Base-by-base conservation (phyloP, 306 rosid species). In the Rubus idaeus region DNA sequence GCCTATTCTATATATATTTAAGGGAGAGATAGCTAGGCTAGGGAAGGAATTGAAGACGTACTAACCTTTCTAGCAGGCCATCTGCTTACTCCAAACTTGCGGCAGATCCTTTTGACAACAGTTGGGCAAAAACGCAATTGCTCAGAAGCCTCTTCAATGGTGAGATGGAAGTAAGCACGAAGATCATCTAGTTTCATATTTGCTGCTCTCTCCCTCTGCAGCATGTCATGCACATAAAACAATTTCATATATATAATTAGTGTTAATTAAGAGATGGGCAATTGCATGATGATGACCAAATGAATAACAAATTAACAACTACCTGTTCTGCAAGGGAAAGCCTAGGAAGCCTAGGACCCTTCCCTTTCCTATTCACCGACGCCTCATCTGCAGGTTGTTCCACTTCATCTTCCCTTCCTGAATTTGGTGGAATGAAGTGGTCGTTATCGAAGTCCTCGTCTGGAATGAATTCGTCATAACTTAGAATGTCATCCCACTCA, bases 41-140 rank as follows among this genome's bases (percentile, higher is more conserved):
- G 35, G 35, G 2, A 30, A 30, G 35, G 26, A n/a, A 21, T 14
- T 0, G 9, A 65, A 11, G 46, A 78, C 49, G 20, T 30, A 30
- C 35, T 30, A 14, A 90, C 97, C 96, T 94, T 94, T 84, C 98
- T 86, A 42, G 81, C 46, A 47, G 97, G 98, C 97, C 98, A 94
- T 78, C 96, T 83, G 0, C 20, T 18, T 70, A 94, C 73, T 4
- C 84, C 80, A 35, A 73, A 73, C 62, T 57, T 76, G 13, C 98
- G 95, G 51, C 96, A 90, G 8, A 91, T 78, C 84, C 86, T 90
- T 81, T 94, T 91, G 23, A 94, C 41, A 2, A 84, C 95, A 3
- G 97, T 84, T n/a, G 86, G 82, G 53, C 98, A 88, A 3, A 95
- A 61, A 0, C 79, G 72, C 80, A 89, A 10, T 26, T 35, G 47